phyloP scores from a whole-genome alignment of 2,329 filamentous ascomycete species.

The Esteya vermicola region DNA sequence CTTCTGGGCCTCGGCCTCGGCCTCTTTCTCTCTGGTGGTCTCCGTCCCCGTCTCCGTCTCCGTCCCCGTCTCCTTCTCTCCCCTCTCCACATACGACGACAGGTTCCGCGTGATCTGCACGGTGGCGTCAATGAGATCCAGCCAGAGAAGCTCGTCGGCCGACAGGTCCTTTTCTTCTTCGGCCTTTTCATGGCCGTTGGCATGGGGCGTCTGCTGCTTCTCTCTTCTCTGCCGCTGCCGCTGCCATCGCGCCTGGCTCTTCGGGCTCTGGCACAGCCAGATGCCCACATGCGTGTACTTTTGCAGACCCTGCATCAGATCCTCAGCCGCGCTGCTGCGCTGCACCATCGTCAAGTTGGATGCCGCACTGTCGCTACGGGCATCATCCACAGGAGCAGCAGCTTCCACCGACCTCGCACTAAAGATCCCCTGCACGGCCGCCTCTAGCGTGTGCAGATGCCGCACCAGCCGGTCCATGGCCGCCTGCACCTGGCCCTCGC shows the following conservation, averaged over 20 bases:
- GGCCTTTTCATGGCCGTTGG: too few species aligned
- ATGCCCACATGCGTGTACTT: constrained; percentile 90
- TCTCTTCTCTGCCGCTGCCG: constrained; percentile 16
- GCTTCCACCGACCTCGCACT: constrained; percentile 13
- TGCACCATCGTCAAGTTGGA: constrained; percentile 8
- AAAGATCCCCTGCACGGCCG: constrained; percentile 61
- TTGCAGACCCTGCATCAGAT: constrained; percentile 63
- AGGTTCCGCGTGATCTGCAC: constrained; percentile 51
- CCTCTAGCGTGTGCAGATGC: constrained; percentile 68
- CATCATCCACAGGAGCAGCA: not conserved
- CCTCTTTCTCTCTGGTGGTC: too few species aligned
- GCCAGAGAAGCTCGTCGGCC: constrained; percentile 42
- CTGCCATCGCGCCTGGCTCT: constrained; percentile 21
- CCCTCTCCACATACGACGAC: constrained; percentile 35
- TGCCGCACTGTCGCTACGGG: too few species aligned
- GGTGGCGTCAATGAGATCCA: constrained; percentile 44
- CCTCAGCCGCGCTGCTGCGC: constrained; percentile 48
- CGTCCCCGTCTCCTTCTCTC: constrained; percentile 1
- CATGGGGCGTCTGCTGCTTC: too few species aligned
- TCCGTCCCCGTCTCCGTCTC: not conserved
- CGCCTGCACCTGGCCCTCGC: constrained; percentile 68
- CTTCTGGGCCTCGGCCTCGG: constrained; percentile 35
- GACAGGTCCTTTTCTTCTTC: constrained; percentile 34
- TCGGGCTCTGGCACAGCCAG: constrained; percentile 82
- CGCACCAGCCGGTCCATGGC: constrained; percentile 77